Base-by-base conservation (phyloP, 495 filamentous ascomycete species). In the Podospora bellae-mahoneyi region DNA sequence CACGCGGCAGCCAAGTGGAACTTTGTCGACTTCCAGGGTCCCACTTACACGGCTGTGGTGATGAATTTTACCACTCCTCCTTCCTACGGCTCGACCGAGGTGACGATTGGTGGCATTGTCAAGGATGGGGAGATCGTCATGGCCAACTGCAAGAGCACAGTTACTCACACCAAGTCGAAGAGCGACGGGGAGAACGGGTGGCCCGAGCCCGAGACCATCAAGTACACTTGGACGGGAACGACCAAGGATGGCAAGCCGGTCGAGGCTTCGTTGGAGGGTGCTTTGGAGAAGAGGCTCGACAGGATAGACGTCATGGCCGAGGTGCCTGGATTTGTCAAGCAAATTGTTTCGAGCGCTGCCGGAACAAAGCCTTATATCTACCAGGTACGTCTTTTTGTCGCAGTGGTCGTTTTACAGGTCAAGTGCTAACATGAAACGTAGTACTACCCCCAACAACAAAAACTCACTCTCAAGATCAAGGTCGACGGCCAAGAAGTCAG, bases 1-100 rank as follows among this genome's bases (percentile, higher is more conserved):
- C 96, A 98, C 79, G 93, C 93, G 55, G 95, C 94, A 66, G 89
- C 93, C 19, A 89, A 87, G 69, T 99, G 95, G 95, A 96, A 94
- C 77, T 98, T 97, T 78, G 79, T 87, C 76, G 88, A 93, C 79
- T 98, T 97, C 83, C 93, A 97, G 76, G 89, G 90, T 4, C 91
- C 92, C 9, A 92, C 83, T 5, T 90, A 90, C 79, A 93, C 93
- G 16, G 94, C 93, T 28, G 76, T 95, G 66, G 85, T 97, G 86
- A 99, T 99, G 95, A 91, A 98, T 78, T 99, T 85, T 79, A 96
- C 89, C 26, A 99, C 95, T 1, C 95, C 95, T n/a, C 88, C 91
- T 7, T 97, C 94, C 5, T 99, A 99, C 72, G 95, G 93, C 34
- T 88, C 89, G 30, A 96, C 93, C n/a, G 82, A 84, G 27, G 94